Evolutionary conservation across 257 asterid genomes (phyloP), one percentile per base, ranked within the genome.

Genomic region (Fraxinus excelsior): DNA sequence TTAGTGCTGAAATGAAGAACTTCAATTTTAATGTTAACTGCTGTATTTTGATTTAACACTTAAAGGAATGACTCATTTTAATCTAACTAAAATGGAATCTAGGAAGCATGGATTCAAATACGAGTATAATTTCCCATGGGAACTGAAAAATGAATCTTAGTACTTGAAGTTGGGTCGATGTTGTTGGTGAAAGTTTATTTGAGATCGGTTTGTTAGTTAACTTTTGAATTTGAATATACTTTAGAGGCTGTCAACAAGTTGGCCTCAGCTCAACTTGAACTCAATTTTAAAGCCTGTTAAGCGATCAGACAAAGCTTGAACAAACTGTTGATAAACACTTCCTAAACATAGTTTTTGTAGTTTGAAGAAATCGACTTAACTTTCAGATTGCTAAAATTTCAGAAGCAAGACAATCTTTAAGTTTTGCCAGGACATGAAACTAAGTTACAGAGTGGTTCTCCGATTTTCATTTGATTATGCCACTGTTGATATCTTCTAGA

Each of bases 391-490:
- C 26, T 13, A 37, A 49, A 21, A 51, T 44, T 71, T 70, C 42
- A 35, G 66, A 28, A 12, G 35, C 67, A 51, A 40, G 70, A 76
- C 8, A 37, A 58, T 69, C 64, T 26, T 49, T 26, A 28, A 35
- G 72, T 23, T 21, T 72, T 76, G 51, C 68, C 26, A 19, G 42
- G 64, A 49, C 76, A 53, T 51, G 26, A 14, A 56, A 56, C 66
- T 10, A 46, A 21, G 14, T 38, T 25, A 25, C 4, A 23, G 32
- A 42, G 21, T 64, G 42, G 32, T 77, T 69, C 25, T 12, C 7
- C 19, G 49, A 28, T 66, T 74, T 32, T 74, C 23, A 73, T 32
- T 26, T 79, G 29, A 77, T 32, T 26, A 44, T n/a, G 21, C 31
- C 37, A 16, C 25, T 28, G 26, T 42, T 67, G 25, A 26, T 42